These are phyloP conservation scores for Grifola frondosa DNA, from an alignment of 1,284 basidiomycete species.

Conservation along the genomic window DNA sequence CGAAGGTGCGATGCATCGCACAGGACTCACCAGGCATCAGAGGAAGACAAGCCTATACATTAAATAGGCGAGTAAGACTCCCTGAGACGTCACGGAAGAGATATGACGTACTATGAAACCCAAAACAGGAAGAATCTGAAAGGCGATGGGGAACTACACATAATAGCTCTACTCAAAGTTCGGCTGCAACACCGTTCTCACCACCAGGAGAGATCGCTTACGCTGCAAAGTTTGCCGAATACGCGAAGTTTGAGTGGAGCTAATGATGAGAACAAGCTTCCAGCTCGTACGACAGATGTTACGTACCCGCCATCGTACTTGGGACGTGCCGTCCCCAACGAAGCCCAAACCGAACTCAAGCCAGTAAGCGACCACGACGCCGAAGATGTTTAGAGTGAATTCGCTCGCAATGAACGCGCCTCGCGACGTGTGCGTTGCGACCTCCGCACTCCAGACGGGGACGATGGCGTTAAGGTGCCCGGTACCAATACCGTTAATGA, in stretches of 20 bases:
- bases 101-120: conserved; percentile 38
- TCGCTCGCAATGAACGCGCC: conserved; percentile 40
- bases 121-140: conserved; percentile 48
- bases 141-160: conserved; percentile 45
- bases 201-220: no score
- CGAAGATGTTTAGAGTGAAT: conserved; percentile 48
- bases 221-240: no score
- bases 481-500: conserved; percentile 53
- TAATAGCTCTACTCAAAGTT: conserved; percentile 16
- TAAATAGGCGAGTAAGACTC: conserved; percentile 1
- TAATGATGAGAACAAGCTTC: not conserved
- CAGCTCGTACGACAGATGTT: conserved; percentile 1
- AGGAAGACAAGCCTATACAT: conserved; percentile 20
- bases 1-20: conserved; percentile 14
- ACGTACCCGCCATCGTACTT: conserved; percentile 44
- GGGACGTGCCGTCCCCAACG: conserved; percentile 42
- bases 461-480: conserved; percentile 53
- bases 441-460: conserved; percentile 51
- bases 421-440: conserved; percentile 45
- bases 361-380: conserved; percentile 56
- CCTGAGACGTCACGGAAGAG: not conserved
- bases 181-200: not conserved
- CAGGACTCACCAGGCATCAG: conserved; percentile 30
- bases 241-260: not conserved
- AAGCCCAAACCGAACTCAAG: conserved; percentile 52